Percentiles rank a stretch among this genome's conserved stretches.
Evolutionary conservation across 2,329 filamentous ascomycete genomes (phyloP).

Genomic region (Diaporthe citrichinensis): DNA sequence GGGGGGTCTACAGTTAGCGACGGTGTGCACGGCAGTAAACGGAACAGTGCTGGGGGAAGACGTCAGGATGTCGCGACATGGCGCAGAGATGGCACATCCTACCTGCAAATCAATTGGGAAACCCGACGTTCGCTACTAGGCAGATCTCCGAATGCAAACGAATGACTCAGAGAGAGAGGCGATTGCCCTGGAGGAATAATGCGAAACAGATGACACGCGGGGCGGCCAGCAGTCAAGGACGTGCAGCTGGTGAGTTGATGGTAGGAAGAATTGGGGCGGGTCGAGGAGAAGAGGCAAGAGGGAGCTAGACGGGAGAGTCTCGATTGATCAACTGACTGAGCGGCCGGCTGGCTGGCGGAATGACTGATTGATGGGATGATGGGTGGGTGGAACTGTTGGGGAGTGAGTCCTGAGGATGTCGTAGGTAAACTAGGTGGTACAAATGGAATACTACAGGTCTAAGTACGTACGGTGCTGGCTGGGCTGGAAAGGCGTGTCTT

Average conservation of each 20-base stretch:
- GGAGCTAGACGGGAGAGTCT: slow-evolving; percentile 27
- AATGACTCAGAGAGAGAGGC: slow-evolving; percentile 48
- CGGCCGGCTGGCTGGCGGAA: not conserved
- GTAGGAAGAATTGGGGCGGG: slow-evolving; percentile 41
- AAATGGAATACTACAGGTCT: not conserved
- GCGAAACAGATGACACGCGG: not conserved
- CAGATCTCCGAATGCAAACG: slow-evolving; percentile 47
- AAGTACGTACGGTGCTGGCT: not conserved
- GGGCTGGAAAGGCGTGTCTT: not conserved
- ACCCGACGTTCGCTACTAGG: not conserved
- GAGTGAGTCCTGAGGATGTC: not conserved
- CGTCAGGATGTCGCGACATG: slow-evolving; percentile 34
- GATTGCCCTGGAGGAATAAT: slow-evolving; percentile 36
- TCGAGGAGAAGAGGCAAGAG: slow-evolving; percentile 12
- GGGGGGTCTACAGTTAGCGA: slow-evolving; percentile 15
- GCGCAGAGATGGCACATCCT: slow-evolving; percentile 30
- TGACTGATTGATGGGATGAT: not conserved
- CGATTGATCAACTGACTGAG: slow-evolving; percentile 23
- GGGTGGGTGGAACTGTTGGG: slow-evolving; percentile 6
- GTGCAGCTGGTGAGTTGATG: slow-evolving; percentile 26
- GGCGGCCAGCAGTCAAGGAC: not conserved
- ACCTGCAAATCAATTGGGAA: slow-evolving; percentile 30
- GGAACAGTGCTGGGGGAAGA: slow-evolving; percentile 25
- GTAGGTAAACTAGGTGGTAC: not conserved
- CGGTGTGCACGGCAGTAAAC: slow-evolving; percentile 6